Base-by-base conservation (phyloP, 1,284 basidiomycete genomes). In the Veloporphyrellus conicus region DNA sequence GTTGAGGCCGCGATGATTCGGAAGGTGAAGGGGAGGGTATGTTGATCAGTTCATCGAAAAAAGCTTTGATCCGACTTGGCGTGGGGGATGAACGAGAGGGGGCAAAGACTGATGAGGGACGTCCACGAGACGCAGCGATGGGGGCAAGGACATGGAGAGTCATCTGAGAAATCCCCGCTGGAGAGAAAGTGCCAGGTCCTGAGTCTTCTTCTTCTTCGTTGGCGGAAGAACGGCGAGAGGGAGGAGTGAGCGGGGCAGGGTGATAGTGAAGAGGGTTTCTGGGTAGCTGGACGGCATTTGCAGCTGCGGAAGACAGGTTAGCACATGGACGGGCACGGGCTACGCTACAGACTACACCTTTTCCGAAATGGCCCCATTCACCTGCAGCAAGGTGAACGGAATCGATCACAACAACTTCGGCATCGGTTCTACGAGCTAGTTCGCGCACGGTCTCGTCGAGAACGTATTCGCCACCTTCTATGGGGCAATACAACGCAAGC, bases 331-430 rank as follows among this genome's bases (percentile, higher is more conserved):
- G 31, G n/a, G 22, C 44, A 42, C 28, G n/a, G 43, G 45, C 27
- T 27, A 29, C 4, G 41, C 19, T 3, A 57, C 68, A 25, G 43
- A 41, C 29, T 4, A 19, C 53, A 87, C 82, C 81, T 76, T 81
- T 77, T 27, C 85, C 87, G 67, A 86, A 88, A 40, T 76, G 72
- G 29, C 90, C 88, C 71, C 81, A 84, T 69, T 87, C 82, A 6
- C 87, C 87, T 12, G 85, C 91, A 45, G 89, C 86, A 19, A 93
- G 72, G 49, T 92, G 88, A 10, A 87, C 79, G 0, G 82, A 75
- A 64, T 94, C 90, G 43, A 94, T 62, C 11, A 90, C 80, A 15
- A 93, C 73, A 6, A 93, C 84, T 54, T 93, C 91, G 15, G 90
- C 79, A 25, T 76, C 78, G 3, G 83, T 81, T 49, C 78, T 75